phyloP scores from a whole-genome alignment of 129 eudicot species.

The Glebionis coronaria region DNA sequence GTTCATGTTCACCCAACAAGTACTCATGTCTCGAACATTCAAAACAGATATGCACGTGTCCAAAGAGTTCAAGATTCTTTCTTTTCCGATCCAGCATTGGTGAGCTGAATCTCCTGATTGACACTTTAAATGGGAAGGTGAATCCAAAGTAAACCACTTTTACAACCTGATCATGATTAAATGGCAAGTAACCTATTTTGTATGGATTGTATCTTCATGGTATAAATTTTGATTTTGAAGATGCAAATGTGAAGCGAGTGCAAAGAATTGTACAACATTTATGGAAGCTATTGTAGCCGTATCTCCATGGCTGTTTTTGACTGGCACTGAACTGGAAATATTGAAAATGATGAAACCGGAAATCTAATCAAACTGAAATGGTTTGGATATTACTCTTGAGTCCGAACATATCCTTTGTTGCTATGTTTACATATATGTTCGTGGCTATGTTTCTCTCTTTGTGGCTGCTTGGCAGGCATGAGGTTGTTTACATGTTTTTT shows the following conservation, averaged over 20 bases:
- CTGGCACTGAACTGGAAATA: too few relatives aligned
- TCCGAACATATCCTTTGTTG: too few relatives aligned
- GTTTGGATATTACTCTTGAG: too few relatives aligned
- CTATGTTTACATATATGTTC: not conserved
- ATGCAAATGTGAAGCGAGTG: not conserved
- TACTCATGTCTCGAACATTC: conserved; percentile 72
- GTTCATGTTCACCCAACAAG: conserved; percentile 62
- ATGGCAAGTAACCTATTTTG: not conserved
- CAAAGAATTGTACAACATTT: too few relatives aligned
- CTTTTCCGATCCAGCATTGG: conserved; percentile 42
- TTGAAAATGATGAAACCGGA: too few relatives aligned
- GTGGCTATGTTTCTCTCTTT: too few relatives aligned
- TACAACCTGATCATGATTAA: not conserved
- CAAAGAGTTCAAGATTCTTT: conserved; percentile 50
- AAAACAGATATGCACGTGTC: conserved; percentile 61
- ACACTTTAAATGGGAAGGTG: conserved; percentile 53
- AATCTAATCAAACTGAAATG: too few relatives aligned
- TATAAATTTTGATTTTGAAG: not conserved
- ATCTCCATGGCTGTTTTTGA: too few relatives aligned
- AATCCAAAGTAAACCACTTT: conserved; percentile 19
- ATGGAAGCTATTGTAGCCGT: too few relatives aligned
- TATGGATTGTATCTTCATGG: conserved; percentile 17
- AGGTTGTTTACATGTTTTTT: not conserved
- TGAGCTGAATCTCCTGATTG: conserved; percentile 52
- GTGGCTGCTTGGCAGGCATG: not conserved